phyloP scores from a whole-genome alignment of 2,329 filamentous ascomycete genomes.

The Pseudodiploospora longispora region DNA sequence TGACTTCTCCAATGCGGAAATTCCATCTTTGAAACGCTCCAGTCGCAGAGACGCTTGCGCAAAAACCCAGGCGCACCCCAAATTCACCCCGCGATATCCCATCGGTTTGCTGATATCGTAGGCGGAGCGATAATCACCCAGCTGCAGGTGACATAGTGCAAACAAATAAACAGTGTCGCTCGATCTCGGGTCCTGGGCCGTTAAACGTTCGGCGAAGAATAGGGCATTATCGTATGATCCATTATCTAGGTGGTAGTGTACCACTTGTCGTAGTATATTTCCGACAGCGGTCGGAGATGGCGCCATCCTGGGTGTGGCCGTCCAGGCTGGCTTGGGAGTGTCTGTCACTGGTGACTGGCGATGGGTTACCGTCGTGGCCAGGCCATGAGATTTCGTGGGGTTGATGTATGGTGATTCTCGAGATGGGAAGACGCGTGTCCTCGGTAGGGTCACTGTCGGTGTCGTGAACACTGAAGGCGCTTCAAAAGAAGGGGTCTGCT shows the following conservation, averaged over 20 bases:
- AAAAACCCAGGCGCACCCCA: slow-evolving; percentile 87
- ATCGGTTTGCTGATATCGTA: slow-evolving; percentile 71
- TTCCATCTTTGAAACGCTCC: slow-evolving; percentile 72
- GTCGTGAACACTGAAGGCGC: too few species aligned
- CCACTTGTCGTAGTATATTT: slow-evolving; percentile 48
- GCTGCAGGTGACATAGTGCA: slow-evolving; percentile 74
- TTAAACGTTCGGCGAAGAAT: slow-evolving; percentile 83
- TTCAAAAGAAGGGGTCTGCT: too few species aligned
- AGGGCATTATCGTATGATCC: slow-evolving; percentile 82
- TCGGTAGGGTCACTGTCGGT: too few species aligned
- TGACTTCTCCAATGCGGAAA: slow-evolving; percentile 74
- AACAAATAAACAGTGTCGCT: slow-evolving; percentile 76
- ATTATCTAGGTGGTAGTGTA: slow-evolving; percentile 76
- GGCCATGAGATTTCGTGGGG: slow-evolving; percentile 16
- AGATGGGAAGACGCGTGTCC: too few species aligned
- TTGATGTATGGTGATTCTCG: too few species aligned
- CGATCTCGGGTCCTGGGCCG: slow-evolving; percentile 74
- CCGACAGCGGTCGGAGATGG: slow-evolving; percentile 42
- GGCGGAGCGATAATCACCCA: slow-evolving; percentile 76
- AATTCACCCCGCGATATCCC: slow-evolving; percentile 62
- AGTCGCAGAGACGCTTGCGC: slow-evolving; percentile 80
- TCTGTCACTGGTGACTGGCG: slow-evolving; percentile 5
- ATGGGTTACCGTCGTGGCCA: slow-evolving; percentile 16
- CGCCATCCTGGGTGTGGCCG: slow-evolving; percentile 36
- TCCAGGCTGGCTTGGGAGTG: slow-evolving; percentile 6